Conservation (phyloP, 2,329 filamentous ascomycete genomes). For the Penicillium sp. region DNA sequence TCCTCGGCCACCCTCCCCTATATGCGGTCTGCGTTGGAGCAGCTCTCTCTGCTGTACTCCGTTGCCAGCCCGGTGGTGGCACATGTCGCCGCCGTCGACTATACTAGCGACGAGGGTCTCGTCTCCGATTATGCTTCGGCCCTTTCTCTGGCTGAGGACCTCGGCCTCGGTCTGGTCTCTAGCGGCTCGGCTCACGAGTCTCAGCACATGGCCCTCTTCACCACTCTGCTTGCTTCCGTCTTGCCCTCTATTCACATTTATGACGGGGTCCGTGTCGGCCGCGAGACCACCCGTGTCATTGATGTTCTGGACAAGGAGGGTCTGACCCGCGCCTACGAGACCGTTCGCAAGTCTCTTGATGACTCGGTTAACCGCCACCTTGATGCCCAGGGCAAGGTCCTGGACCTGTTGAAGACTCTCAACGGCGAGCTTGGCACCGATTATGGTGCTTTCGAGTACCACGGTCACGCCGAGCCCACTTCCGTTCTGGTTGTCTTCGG, state of each 20-base stretch:
- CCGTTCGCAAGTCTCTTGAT: slow-evolving; percentile 66
- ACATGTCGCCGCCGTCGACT: slow-evolving; percentile 90
- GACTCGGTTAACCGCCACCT: slow-evolving; percentile 71
- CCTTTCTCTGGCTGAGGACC: slow-evolving; percentile 82
- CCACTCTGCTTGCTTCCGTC: slow-evolving; percentile 78
- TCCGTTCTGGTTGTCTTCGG: slow-evolving; percentile 91
- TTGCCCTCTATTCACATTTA: slow-evolving; percentile 87
- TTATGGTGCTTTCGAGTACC: slow-evolving; percentile 93
- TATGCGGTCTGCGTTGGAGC: slow-evolving; percentile 83
- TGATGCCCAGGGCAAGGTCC: slow-evolving; percentile 73
- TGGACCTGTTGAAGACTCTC: slow-evolving; percentile 73
- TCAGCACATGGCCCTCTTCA: slow-evolving; percentile 93
- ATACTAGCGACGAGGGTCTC: slow-evolving; percentile 71
- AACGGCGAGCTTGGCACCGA: slow-evolving; percentile 93
- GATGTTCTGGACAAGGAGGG: slow-evolving; percentile 78
- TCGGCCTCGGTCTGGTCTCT: slow-evolving; percentile 83
- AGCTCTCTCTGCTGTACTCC: slow-evolving; percentile 87
- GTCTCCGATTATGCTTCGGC: slow-evolving; percentile 86
- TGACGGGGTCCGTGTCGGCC: slow-evolving; percentile 80
- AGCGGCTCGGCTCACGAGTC: slow-evolving; percentile 88
- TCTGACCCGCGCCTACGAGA: slow-evolving; percentile 71
- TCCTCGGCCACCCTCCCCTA: slow-evolving; percentile 81
- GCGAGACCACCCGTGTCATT: slow-evolving; percentile 81
- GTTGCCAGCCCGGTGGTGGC: slow-evolving; percentile 92
- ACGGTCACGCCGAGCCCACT: slow-evolving; percentile 79